These are phyloP conservation scores for Vitis hybrid DNA, from an alignment of 177 flowering plant species.

Conservation along the genomic window DNA sequence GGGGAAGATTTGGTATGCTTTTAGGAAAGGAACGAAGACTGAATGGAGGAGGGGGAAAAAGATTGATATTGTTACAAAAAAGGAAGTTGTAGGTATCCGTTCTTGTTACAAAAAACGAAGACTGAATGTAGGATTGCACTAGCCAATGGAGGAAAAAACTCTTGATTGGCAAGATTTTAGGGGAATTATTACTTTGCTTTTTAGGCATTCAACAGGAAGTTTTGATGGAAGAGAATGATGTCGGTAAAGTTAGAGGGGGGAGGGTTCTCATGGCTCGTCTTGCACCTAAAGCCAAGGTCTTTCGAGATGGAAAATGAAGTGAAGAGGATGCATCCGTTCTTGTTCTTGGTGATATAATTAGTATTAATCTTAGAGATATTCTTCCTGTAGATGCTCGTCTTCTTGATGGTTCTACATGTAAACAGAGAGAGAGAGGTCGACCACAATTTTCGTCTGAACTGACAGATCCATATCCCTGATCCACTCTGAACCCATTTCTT, in stretches of 20 bases:
- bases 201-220: no score
- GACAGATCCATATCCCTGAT: conserved; percentile 13
- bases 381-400: conserved; percentile 66
- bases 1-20: no score
- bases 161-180: no score
- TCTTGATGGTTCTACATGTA: conserved; percentile 31
- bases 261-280: conserved; percentile 34
- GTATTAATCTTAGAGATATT: conserved; percentile 55
- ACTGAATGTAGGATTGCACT: no score
- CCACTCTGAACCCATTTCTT: neutral
- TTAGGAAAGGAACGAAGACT: no score
- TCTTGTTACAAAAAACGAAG: no score
- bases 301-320: conserved; percentile 54
- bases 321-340: conserved; percentile 52
- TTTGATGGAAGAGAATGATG: conserved; percentile 34
- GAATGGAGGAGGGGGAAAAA: no score
- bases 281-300: conserved; percentile 64
- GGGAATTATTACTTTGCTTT: no score
- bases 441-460: neutral
- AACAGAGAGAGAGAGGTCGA: no score
- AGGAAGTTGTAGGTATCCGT: conserved; percentile 52
- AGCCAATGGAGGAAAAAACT: no score
- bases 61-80: no score
- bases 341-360: conserved; percentile 59
- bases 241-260: no score